Evolutionary conservation across 2,329 filamentous ascomycete species (phyloP).

Genomic region (Zasmidium citrigriseum): DNA sequence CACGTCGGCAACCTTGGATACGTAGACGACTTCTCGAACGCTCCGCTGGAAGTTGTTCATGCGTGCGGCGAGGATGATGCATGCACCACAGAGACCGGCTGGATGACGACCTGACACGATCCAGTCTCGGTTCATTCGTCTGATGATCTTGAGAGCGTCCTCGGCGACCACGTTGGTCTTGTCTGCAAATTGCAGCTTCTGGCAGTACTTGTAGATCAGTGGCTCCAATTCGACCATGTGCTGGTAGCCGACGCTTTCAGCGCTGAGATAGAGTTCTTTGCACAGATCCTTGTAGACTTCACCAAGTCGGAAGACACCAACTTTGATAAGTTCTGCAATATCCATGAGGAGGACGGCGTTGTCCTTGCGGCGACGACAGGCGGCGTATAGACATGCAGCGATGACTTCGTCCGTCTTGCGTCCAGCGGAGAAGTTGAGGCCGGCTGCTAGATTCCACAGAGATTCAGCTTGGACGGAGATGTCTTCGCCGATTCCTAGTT

Average conservation of each 20-base stretch:
- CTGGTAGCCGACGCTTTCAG: slow-evolving; percentile 46
- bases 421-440: slow-evolving; percentile 74
- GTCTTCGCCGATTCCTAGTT: slow-evolving; percentile 39
- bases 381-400: slow-evolving; percentile 88
- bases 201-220: slow-evolving; percentile 86
- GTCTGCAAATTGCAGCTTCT: slow-evolving; percentile 85
- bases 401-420: slow-evolving; percentile 82
- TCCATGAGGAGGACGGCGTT: slow-evolving; percentile 95
- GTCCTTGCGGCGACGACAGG: slow-evolving; percentile 74
- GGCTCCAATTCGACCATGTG: slow-evolving; percentile 80
- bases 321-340: slow-evolving; percentile 77
- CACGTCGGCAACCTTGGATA: slow-evolving; percentile 92
- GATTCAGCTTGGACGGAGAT: slow-evolving; percentile 41
- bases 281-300: slow-evolving; percentile 84
- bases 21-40: slow-evolving; percentile 92
- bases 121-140: slow-evolving; percentile 95
- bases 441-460: slow-evolving; percentile 53
- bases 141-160: slow-evolving; percentile 83
- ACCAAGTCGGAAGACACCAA: slow-evolving; percentile 91
- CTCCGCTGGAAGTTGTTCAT: slow-evolving; percentile 98
- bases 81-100: slow-evolving; percentile 91
- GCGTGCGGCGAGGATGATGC: slow-evolving; percentile 88
- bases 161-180: slow-evolving; percentile 81
- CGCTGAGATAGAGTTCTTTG: slow-evolving; percentile 65
- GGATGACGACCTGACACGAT: slow-evolving; percentile 93